Evolutionary conservation across 1,139 yeast species (phyloP).

Genomic region (Blastobotrys indianensis): DNA sequence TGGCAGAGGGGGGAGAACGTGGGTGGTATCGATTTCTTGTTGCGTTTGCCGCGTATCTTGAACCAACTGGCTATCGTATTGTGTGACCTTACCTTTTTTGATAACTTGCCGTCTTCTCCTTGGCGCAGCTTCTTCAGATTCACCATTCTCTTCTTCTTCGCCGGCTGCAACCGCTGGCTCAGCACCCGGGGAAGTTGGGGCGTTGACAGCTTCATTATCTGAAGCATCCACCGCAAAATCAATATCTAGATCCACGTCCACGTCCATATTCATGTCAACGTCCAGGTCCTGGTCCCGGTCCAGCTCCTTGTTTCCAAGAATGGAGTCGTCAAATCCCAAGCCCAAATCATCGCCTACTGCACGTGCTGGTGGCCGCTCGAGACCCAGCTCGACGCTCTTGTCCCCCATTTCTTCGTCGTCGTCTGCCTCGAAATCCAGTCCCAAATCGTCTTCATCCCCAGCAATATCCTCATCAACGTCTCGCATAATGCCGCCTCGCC

Average conservation of each 20-base stretch:
- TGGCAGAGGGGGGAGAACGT: conserved; percentile 4
- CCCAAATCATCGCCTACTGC: conserved; percentile 39
- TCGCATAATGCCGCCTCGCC: conserved; percentile 35
- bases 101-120: neutral
- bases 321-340: conserved; percentile 12
- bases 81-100: conserved; percentile 4
- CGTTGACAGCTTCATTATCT: neutral
- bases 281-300: conserved; percentile 15
- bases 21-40: neutral
- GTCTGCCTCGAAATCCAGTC: conserved; percentile 25
- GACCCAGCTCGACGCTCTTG: conserved; percentile 22
- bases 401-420: conserved; percentile 17
- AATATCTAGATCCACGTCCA: neutral
- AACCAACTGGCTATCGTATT: conserved; percentile 5
- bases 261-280: conserved; percentile 12
- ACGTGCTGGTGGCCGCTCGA: conserved; percentile 16
- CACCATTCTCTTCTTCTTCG: neutral
- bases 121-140: neutral
- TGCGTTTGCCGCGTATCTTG: conserved; percentile 7
- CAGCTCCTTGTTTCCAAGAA: conserved; percentile 14
- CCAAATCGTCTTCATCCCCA: conserved; percentile 27
- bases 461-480: conserved; percentile 22
- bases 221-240: neutral
- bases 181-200: neutral
- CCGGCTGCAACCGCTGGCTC: no score